These are phyloP conservation scores for Fusarium sterilihyphosum DNA, from an alignment of 2,329 filamentous ascomycete genomes.

Conservation along the genomic window DNA sequence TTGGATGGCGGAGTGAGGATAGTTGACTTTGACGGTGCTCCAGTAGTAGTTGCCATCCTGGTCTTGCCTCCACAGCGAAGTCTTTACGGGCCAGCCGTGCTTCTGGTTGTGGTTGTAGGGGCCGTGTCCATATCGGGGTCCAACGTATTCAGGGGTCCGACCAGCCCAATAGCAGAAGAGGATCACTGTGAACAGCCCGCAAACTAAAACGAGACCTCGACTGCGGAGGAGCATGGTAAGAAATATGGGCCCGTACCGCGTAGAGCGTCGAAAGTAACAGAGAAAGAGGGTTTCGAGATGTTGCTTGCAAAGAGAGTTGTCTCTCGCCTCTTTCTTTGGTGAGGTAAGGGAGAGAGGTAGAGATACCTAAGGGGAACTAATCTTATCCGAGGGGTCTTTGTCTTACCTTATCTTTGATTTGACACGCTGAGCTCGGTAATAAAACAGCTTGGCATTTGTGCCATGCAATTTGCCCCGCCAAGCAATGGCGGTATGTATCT, in stretches of 20 bases:
- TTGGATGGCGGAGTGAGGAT: slow-evolving; percentile 43
- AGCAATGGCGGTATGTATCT: not conserved
- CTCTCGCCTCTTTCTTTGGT: not conserved
- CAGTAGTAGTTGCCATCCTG: slow-evolving; percentile 44
- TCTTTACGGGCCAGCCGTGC: slow-evolving; percentile 34
- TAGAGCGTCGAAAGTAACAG: not conserved
- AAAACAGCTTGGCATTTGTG: slow-evolving; percentile 24
- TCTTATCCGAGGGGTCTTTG: slow-evolving; percentile 5
- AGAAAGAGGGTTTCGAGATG: not conserved
- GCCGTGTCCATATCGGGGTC: slow-evolving; percentile 30
- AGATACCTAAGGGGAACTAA: slow-evolving; percentile 3
- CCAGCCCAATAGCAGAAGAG: slow-evolving; percentile 37
- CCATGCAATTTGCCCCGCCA: slow-evolving; percentile 13
- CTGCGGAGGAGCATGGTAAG: slow-evolving; percentile 37
- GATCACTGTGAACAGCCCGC: slow-evolving; percentile 31
- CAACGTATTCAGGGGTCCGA: slow-evolving; percentile 22
- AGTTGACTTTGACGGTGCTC: slow-evolving; percentile 41
- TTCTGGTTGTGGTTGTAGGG: slow-evolving; percentile 35
- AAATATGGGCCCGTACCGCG: slow-evolving; percentile 11
- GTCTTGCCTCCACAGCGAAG: slow-evolving; percentile 36
- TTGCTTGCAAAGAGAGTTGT: not conserved
- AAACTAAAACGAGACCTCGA: slow-evolving; percentile 33
- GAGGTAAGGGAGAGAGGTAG: not conserved
- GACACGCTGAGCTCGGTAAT: slow-evolving; percentile 14
- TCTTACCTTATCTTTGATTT: slow-evolving; percentile 17